Conservation (phyloP, 2,329 filamentous ascomycete species). For the Talaromyces atroroseus region DNA sequence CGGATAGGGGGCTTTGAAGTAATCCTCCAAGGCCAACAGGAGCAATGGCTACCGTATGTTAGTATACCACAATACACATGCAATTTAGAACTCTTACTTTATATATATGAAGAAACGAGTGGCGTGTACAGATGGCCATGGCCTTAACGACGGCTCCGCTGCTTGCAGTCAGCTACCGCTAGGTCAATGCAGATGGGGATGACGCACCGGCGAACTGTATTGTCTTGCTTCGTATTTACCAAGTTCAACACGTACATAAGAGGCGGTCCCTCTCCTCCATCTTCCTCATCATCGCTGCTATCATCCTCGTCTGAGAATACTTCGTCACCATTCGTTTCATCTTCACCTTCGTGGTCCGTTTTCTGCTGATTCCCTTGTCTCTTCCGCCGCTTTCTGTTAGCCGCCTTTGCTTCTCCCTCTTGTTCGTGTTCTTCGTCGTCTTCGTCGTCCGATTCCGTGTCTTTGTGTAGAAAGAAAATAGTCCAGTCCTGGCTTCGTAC, state of each 20-base stretch:
- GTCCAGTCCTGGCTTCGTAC: conserved; percentile 96
- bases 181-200: neutral
- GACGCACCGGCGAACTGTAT: conserved; percentile 66
- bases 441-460: conserved; percentile 74
- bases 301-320: conserved; percentile 54
- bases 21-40: conserved; percentile 86
- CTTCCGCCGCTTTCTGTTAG: conserved; percentile 37
- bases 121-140: conserved; percentile 97
- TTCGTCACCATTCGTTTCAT: conserved; percentile 34
- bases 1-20: conserved; percentile 84
- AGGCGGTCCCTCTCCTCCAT: conserved; percentile 75
- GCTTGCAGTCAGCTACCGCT: conserved; percentile 15
- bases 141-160: conserved; percentile 93
- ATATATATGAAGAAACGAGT: conserved; percentile 97
- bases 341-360: conserved; percentile 45
- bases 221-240: conserved; percentile 97
- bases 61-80: conserved; percentile 5
- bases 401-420: conserved; percentile 36
- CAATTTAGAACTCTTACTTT: conserved; percentile 56
- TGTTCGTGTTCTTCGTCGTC: conserved; percentile 37
- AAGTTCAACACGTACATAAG: conserved; percentile 95
- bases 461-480: conserved; percentile 97
- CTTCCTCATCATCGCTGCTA: conserved; percentile 57
- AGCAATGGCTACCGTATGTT: conserved; percentile 63
- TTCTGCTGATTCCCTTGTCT: conserved; percentile 14